Percentiles rank a stretch among this genome's conserved stretches.
Conservation (phyloP, 257 asterid species). For the Vinca minor region DNA sequence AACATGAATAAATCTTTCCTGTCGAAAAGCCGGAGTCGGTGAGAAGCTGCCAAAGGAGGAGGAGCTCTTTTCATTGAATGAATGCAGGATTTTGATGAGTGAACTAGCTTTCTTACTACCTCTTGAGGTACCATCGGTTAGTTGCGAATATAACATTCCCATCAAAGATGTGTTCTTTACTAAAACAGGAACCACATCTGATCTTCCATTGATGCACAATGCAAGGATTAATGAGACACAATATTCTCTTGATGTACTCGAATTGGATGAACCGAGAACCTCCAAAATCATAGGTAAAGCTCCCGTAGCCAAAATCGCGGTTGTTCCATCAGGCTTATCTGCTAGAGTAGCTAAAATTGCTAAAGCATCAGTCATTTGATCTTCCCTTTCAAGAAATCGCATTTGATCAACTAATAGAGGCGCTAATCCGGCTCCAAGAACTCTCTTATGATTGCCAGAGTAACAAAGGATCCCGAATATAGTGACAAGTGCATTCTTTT, state of each 20-base stretch:
- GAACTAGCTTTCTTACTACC: conserved; percentile 61
- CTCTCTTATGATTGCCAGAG: conserved; percentile 54
- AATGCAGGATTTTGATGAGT: conserved; percentile 58
- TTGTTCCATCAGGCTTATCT: conserved; percentile 52
- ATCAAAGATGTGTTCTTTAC: conserved; percentile 55
- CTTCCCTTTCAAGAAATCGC: conserved; percentile 37
- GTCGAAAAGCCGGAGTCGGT: conserved; percentile 31
- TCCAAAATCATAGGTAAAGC: conserved; percentile 35
- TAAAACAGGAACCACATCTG: conserved; percentile 64
- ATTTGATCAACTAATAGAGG: conserved; percentile 36
- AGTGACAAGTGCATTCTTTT: conserved; percentile 52
- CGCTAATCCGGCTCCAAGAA: conserved; percentile 47
- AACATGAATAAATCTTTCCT: conserved; percentile 55
- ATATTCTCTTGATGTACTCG: conserved; percentile 40
- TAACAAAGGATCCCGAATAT: conserved; percentile 46
- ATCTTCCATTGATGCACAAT: conserved; percentile 46
- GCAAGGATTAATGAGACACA: conserved; percentile 55
- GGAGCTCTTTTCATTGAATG: conserved; percentile 43
- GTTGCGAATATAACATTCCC: conserved; percentile 45
- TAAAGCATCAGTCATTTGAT: conserved; percentile 43
- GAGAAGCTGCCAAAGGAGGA: conserved; percentile 25
- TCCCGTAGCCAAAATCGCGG: conserved; percentile 42
- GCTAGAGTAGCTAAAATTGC: conserved; percentile 55
- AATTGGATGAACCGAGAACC: conserved; percentile 33
- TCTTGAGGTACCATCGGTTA: conserved; percentile 42